A percentile compares a stretch with the other conserved stretches of the same genome.
Conservation (phyloP, 371 early-diverging fungal species). For the Mortierella sp. region DNA sequence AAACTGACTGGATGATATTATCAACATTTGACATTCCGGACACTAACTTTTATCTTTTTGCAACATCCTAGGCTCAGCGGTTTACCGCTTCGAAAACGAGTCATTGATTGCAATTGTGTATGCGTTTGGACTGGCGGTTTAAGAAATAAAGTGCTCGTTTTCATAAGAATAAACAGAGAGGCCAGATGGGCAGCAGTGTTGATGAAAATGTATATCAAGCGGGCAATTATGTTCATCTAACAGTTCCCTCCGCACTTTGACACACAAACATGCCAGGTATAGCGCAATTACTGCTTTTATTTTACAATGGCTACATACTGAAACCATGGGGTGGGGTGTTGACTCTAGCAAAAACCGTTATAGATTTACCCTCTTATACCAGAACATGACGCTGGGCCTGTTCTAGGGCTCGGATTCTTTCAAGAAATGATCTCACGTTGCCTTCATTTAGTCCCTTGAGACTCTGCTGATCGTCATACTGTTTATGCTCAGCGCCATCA, state of each 20-base stretch:
- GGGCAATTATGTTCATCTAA: too few species aligned
- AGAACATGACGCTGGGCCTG: constrained; percentile 26
- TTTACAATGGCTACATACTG: neutral
- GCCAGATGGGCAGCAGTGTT: too few species aligned
- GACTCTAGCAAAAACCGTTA: neutral
- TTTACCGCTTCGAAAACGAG: constrained; percentile 46
- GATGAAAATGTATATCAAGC: too few species aligned
- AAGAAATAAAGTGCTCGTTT: neutral
- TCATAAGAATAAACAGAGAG: too few species aligned
- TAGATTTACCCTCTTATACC: neutral
- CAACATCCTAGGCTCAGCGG: constrained; percentile 33
- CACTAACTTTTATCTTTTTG: neutral
- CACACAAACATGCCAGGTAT: neutral
- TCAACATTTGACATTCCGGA: neutral
- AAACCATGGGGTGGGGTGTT: neutral
- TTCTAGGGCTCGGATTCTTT: constrained; percentile 49
- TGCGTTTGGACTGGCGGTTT: constrained; percentile 42
- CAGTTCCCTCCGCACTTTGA: neutral
- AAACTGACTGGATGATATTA: neutral
- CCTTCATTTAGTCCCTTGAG: constrained; percentile 47
- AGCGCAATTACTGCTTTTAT: neutral
- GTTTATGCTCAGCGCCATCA: constrained; percentile 14
- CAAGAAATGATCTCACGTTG: constrained; percentile 51
- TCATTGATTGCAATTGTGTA: constrained; percentile 38
- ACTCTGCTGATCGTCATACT: neutral